Base-by-base conservation (phyloP, 2,329 filamentous ascomycete genomes). In the Dactylella cylindrospora region DNA sequence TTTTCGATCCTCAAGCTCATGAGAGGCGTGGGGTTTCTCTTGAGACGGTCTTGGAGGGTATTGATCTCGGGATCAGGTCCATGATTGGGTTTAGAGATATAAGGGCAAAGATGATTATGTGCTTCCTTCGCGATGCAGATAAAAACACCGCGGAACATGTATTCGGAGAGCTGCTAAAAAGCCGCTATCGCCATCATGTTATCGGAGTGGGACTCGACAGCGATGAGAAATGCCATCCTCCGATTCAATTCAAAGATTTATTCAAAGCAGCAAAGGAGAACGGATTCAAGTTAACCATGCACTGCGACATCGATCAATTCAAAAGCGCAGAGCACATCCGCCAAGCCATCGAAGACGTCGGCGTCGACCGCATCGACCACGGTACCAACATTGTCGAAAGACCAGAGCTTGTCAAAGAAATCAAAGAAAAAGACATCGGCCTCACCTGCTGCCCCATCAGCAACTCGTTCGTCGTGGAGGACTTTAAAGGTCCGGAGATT, bases 1-100 rank as follows among this genome's bases (percentile, higher is more conserved):
- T 89, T 74, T 90, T 90, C 74, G 87, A 90, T 71, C 86, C 86
- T 1, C 86, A 90, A 72, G 85, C 84, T 1, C 87, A 90, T 71
- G 79, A 81, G 3, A 74, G 73, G 9, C 79, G 85, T 13, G 83
- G 83, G 3, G 74, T 90, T 2, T 66, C 76, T 5, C 84, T 87
- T 69, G 74, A 78, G 12, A 84, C 80, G 1, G 78, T 90, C 17
- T 77, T 89, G 2, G 70, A 72, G 2, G 87, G 86, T 2, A 82
- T 88, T 67, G 80, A 86, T 59, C 75, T 86, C n/a, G 81, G 79
- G 17, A 77, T 90, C 50, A 82, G 79, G 1, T 81, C 81, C 32
- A 39, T 36, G 45, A 7, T 8, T 3, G 20, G 40, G 13, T 12
- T 33, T 5, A 25, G 29, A 5, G 35, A 50, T 12, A 50, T 50